Evolutionary conservation across 345 rosid genomes (phyloP), one percentile per base, ranked within the genome.

Genomic region (Odontarrhena argentea): DNA sequence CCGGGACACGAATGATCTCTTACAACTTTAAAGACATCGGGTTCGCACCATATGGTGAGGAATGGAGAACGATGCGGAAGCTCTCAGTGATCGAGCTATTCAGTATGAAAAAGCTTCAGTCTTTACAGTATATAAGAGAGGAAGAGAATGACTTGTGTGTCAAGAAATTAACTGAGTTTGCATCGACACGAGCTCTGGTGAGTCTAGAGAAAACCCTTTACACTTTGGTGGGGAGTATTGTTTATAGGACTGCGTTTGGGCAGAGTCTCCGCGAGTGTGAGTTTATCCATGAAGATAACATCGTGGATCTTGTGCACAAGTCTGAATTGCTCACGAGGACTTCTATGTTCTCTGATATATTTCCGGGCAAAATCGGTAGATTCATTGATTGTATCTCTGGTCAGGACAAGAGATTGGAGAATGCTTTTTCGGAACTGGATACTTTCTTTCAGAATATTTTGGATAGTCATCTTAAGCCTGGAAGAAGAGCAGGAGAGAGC

Each of bases 41-140:
- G 42, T 80, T 80, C 38, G 55, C 68, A 5, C 81, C 79, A 7
- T 74, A 74, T 14, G 69, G 77, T 43, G 69, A 74, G 4, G 65
- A 74, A 18, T 71, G 76, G 79, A 80, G 38, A 8, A 73, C 63
- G 41, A 24, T 59, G 18, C 38, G 78, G 1, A 80, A 77, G 47
- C 36, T 74, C 48, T 36, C 36, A n/a, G 52, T 69, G 18, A 8
- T 44, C 2, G 69, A 74, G 18, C 65, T 78, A 10, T 55, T 78
- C 35, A 65, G 36, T 69, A 1, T 24, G 10, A 74, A 65, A 32
- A 74, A 66, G 40, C 60, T 60, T 13, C 64, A 65, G 3, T 74
- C 68, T 9, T 74, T 66, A 3, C 37, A 46, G 55, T 43, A n/a
- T 18, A 48, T 70, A 2, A 70, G 74, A 48, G 79, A 78, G 51